Conservation (phyloP, 768 basidiomycete genomes). For the Sistotremastrum niveocremeum region DNA sequence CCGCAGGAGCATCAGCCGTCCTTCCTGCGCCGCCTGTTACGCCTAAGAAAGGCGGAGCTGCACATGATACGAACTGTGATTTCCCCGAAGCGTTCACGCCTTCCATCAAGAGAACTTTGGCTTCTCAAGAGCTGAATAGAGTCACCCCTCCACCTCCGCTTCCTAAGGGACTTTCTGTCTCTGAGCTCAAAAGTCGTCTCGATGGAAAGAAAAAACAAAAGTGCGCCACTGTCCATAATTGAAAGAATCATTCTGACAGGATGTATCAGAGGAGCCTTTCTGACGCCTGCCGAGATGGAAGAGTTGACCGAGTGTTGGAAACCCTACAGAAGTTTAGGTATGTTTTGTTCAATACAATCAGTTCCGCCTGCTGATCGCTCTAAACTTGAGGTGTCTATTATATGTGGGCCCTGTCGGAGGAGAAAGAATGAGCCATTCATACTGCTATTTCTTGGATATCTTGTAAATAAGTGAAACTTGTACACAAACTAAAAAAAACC, state of each 20-base stretch:
- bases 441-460: too few species aligned
- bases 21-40: slow-evolving; percentile 21
- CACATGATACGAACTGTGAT: slow-evolving; percentile 15
- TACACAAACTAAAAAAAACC: too few species aligned
- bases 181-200: slow-evolving; percentile 44
- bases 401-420: slow-evolving; percentile 71
- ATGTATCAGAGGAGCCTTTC: slow-evolving; percentile 42
- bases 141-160: slow-evolving; percentile 25
- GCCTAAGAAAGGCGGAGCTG: slow-evolving; percentile 5
- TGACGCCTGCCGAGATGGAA: slow-evolving; percentile 77
- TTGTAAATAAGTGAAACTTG: too few species aligned
- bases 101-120: slow-evolving; percentile 44
- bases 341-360: slow-evolving; percentile 9
- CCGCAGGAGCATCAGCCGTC: slow-evolving; percentile 19
- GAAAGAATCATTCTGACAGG: slow-evolving; percentile 2
- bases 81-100: slow-evolving; percentile 54
- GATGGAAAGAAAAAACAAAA: slow-evolving; percentile 61
- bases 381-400: slow-evolving; percentile 52
- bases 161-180: slow-evolving; percentile 45
- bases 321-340: slow-evolving; percentile 73
- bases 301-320: slow-evolving; percentile 62
- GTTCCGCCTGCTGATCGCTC: slow-evolving; percentile 1
- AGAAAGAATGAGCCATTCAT: slow-evolving; percentile 1
- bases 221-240: slow-evolving; percentile 24
- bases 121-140: slow-evolving; percentile 16